Evolutionary conservation across 305 asterid genomes (phyloP), one percentile per base, ranked within the genome.

Genomic region (Ilex paraguariensis): DNA sequence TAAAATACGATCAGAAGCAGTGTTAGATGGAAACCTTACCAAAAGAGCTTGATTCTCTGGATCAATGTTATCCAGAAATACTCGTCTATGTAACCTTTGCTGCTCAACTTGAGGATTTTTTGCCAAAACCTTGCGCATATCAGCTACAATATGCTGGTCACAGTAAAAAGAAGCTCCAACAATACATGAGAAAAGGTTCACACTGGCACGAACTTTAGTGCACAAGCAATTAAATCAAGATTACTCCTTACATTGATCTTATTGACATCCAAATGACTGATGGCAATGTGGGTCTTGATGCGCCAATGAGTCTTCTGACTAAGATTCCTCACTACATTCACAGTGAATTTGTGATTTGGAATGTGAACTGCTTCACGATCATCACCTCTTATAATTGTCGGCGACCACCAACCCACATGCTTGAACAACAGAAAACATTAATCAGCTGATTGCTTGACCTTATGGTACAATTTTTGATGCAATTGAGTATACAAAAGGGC

Each of bases 361-460:
- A 56, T 56, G 42, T 56, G 60, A 56, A 56, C 21, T 28, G 60
- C 60, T 32, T 56, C 60, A 28, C 60, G 60, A 4, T 56, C 60
- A 56, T 56, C 60, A 56, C 60, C 60, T 56, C 60, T 56, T 56
- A 56, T 31, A 8, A 56, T 56, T 56, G 60, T 56, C 13, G 60
- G 60, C 11, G 60, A 56, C 60, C 60, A 56, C 60, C 60, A 56
- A 13, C 60, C 60, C 60, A 56, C 60, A 32, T 56, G 60, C 60
- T 56, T 45, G 28, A 28, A 30, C 32, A 54, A 54, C 30, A 54
- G 6, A 54, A 54, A 5, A 36, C 9, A 36, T 5, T 36, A 36
- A 36, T 36, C 9, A 36, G 42, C 42, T 3, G 42, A 36, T 5
- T 36, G 6, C 42, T 36, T 0, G 42, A 36, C 42, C 42, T 36